phyloP scores from a whole-genome alignment of 371 early-diverging fungal genomes.

The Rhizomucor miehei region DNA sequence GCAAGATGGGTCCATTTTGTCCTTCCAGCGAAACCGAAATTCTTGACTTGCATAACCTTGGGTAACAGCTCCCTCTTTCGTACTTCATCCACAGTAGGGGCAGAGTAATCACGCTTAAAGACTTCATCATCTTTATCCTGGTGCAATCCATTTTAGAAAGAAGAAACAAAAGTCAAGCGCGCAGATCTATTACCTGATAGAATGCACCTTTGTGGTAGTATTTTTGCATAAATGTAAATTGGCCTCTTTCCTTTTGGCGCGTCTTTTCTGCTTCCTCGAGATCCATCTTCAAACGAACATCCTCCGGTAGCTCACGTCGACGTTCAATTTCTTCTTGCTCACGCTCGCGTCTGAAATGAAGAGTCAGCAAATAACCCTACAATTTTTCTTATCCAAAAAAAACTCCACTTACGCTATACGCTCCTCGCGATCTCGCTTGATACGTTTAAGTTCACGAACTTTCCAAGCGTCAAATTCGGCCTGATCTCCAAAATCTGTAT shows the following conservation, averaged over 20 bases:
- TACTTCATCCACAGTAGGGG: slow-evolving; percentile 77
- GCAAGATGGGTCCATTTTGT: slow-evolving; percentile 88
- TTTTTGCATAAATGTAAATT: slow-evolving; percentile 69
- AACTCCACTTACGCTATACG: slow-evolving; percentile 58
- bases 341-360: slow-evolving; percentile 54
- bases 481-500: slow-evolving; percentile 88
- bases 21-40: slow-evolving; percentile 84
- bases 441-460: slow-evolving; percentile 85
- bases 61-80: slow-evolving; percentile 69
- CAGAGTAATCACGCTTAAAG: slow-evolving; percentile 67
- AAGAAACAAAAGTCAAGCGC: slow-evolving; percentile 1
- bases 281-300: slow-evolving; percentile 68
- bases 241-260: slow-evolving; percentile 49
- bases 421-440: slow-evolving; percentile 85
- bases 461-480: slow-evolving; percentile 92
- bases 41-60: slow-evolving; percentile 87
- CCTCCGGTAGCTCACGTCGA: slow-evolving; percentile 80
- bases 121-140: slow-evolving; percentile 60
- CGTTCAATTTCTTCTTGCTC: slow-evolving; percentile 83
- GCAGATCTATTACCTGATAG: slow-evolving; percentile 74
- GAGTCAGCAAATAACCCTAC: background rate
- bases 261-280: slow-evolving; percentile 55
- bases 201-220: slow-evolving; percentile 91
- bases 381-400: background rate
- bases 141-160: background rate